A percentile compares a stretch with the other conserved stretches of the same genome.
phyloP scores from a whole-genome alignment of 768 basidiomycete species.

The Rickenella mellea region DNA sequence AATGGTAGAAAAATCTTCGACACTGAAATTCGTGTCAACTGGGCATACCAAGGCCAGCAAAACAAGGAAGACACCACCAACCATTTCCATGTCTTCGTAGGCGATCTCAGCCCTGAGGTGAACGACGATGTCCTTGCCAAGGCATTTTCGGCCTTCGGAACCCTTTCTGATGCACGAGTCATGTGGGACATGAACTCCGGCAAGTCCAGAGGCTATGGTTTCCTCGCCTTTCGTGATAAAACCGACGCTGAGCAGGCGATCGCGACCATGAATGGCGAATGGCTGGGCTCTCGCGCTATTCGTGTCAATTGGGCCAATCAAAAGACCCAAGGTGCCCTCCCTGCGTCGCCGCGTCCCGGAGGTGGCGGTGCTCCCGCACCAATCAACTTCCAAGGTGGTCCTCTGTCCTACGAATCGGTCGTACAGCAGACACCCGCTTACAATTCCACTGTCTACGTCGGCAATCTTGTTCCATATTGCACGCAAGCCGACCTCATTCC shows the following conservation, averaged over 20 bases:
- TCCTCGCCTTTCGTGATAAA: conserved; percentile 97
- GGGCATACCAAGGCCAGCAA: conserved; percentile 98
- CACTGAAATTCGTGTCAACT: conserved; percentile 98
- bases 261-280: conserved; percentile 99
- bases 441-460: conserved; percentile 96
- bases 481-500: conserved; percentile 97
- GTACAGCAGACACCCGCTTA: conserved; percentile 87
- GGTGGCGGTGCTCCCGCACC: conserved; percentile 70
- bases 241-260: conserved; percentile 99
- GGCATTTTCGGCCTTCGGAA: conserved; percentile 95
- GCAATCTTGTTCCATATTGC: conserved; percentile 94
- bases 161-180: conserved; percentile 93
- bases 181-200: conserved; percentile 99
- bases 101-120: conserved; percentile 98
- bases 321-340: conserved; percentile 71
- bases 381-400: conserved; percentile 84
- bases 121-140: conserved; percentile 95
- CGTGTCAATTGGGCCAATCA: conserved; percentile 99
- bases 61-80: conserved; percentile 98
- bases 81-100: conserved; percentile 98
- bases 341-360: conserved; percentile 25
- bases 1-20: conserved; percentile 99
- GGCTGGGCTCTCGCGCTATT: conserved; percentile 96
- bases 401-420: conserved; percentile 87
- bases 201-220: conserved; percentile 95